Evolutionary conservation across 1,139 yeast species (phyloP).

Genomic region (Lodderomyces parapsilosis): DNA sequence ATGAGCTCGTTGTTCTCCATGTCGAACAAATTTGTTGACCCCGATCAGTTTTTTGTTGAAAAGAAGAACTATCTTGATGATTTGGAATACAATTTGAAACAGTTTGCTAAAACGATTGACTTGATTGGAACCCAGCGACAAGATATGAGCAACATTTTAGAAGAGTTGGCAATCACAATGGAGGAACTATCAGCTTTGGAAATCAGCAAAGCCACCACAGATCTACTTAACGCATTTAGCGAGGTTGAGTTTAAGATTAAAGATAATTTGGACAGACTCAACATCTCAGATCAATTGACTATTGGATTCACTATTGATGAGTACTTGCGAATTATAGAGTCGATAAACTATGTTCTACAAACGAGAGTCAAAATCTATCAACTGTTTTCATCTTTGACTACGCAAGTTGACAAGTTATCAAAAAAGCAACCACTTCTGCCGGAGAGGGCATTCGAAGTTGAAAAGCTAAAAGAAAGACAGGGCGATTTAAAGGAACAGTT

Average conservation of each 20-base stretch:
- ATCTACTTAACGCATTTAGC: constrained; percentile 57
- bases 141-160: constrained; percentile 55
- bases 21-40: constrained; percentile 66
- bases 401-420: constrained; percentile 51
- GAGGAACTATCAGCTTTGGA: constrained; percentile 78
- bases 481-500: constrained; percentile 57
- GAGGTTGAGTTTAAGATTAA: constrained; percentile 69
- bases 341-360: constrained; percentile 71
- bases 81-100: constrained; percentile 70
- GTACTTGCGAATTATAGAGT: constrained; percentile 73
- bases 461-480: constrained; percentile 57
- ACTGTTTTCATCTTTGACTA: constrained; percentile 47
- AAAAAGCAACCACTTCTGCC: constrained; percentile 54
- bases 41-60: constrained; percentile 73
- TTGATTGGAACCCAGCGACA: constrained; percentile 71
- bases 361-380: constrained; percentile 70
- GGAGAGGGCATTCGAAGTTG: constrained; percentile 55
- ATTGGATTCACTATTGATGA: constrained; percentile 88
- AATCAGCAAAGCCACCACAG: constrained; percentile 68
- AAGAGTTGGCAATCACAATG: constrained; percentile 52
- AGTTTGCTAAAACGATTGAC: constrained; percentile 71
- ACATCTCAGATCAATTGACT: constrained; percentile 83
- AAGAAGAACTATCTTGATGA: constrained; percentile 69
- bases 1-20: constrained; percentile 62
- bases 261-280: constrained; percentile 75